Evolutionary conservation across 108 stramenopile species (phyloP), one percentile per base, ranked within the genome.

Genomic region (Skeletonema tropicum): DNA sequence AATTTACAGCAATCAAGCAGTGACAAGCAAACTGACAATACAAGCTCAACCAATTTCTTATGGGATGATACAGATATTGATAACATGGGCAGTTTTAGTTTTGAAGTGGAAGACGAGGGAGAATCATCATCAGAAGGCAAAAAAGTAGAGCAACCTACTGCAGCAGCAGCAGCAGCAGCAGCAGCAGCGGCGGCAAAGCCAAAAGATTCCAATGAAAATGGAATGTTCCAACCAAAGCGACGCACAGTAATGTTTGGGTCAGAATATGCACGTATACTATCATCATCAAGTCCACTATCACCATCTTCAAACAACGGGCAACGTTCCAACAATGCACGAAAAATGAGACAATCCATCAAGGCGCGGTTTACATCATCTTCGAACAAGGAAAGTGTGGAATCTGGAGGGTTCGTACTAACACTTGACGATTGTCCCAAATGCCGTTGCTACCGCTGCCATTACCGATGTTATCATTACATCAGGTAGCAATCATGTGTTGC

Each of bases 201-300:
- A 21, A 32, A 1, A 70, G 68, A 36, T 35, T 3, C 55, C 17
- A 58, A 38, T 42, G n/a, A 64, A 14, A 73, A 64, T 73, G 73
- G 73, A 55, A 35, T 13, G 14, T 19, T 42, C 38, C 38, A 12
- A 4, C 42, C 55, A 49, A 83, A 75, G 52, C 84, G 61, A 23
- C 66, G 87, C 26, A 82, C 90, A 2, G 80, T 86, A 76, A 89
- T 94, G 90, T 95, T 92, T 83, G 94, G 91, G 23, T 92, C 91
- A 1, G 94, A 95, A 68, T 95, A 95, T 81, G 94, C 94, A 17
- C 85, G 92, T 0, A 80, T 87, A 46, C 62, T 95, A 25, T 91
- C 91, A 11, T 72, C 80, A 11, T 87, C 90, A 42, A 81, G 77
- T 58, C 82, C 60, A 33, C 9, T 39, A 71, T 46, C 60, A 30